phyloP scores from a whole-genome alignment of 768 basidiomycete genomes.

The Termitomyces sp. region DNA sequence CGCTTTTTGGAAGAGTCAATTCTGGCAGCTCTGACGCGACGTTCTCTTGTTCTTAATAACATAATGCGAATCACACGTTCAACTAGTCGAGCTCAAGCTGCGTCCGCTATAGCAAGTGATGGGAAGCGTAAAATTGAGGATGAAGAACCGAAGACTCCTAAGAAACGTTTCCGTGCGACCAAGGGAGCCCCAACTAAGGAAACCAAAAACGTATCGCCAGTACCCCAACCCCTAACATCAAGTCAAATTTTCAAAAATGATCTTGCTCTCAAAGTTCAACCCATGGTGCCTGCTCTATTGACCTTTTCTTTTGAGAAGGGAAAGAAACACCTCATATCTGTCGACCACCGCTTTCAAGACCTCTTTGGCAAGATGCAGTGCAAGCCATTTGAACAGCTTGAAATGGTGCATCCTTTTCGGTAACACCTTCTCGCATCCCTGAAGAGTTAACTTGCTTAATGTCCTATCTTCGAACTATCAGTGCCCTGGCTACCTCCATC shows the following conservation, averaged over 20 bases:
- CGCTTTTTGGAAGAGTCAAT: background rate
- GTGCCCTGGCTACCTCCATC: conserved; percentile 68
- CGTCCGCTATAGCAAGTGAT: conserved; percentile 2
- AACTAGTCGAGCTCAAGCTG: conserved; percentile 18
- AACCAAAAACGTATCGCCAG: background rate
- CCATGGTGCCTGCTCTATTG: conserved; percentile 62
- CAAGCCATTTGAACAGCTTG: conserved; percentile 71
- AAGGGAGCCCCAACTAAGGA: conserved; percentile 1
- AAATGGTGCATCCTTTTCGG: conserved; percentile 81
- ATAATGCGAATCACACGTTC: conserved; percentile 27
- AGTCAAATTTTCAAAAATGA: conserved; percentile 4
- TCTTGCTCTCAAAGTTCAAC: conserved; percentile 14
- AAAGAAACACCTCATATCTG: conserved; percentile 58
- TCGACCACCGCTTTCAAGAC: conserved; percentile 65
- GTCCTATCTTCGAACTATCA: conserved; percentile 18
- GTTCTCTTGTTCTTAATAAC: conserved; percentile 4
- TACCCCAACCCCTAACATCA: background rate
- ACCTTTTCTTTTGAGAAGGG: conserved; percentile 77
- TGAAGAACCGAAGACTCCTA: conserved; percentile 3
- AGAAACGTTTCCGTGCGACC: conserved; percentile 9
- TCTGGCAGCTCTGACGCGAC: conserved; percentile 1
- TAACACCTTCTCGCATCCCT: conserved; percentile 20
- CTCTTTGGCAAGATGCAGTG: conserved; percentile 64
- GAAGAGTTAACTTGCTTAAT: background rate
- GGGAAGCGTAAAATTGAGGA: conserved; percentile 14